Base-by-base conservation (phyloP, 108 stramenopile genomes). In the Phaeodactylum tricornutum region DNA sequence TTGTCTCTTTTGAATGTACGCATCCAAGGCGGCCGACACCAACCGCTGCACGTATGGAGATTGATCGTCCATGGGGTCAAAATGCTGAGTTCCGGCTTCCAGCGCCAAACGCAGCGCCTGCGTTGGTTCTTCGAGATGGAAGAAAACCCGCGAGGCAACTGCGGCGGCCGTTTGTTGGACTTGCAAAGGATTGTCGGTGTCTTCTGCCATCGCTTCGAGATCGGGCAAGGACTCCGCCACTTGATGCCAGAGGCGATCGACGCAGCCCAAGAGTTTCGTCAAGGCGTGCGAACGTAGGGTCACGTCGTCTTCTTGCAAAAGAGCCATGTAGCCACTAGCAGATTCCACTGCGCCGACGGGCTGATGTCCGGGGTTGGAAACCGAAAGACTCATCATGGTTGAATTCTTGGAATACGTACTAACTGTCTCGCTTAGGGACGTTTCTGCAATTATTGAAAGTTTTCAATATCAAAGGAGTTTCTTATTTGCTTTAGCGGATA, bases 91-190 rank as follows among this genome's bases (percentile, higher is more conserved):
- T 2, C 92, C 92, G 30, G 75, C 76, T n/a, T 81, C 82, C 40
- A 93, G 52, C 23, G 92, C 75, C 48, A 98, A 72, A 5, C 94
- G 79, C 32, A 99, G 62, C 6, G 99, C 93, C 38, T 98, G 96
- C 17, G 72, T 60, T 43, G 96, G 96, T 66, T 98, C 97, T 58
- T 98, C 93, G 31, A 99, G 66, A 57, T 98, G 96, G 51, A 92
- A 99, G 51, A 94, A 98, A 43, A 92, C 89, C 31, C 94, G 86
- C 26, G 83, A 80, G 0, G 97, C 96, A 1, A 98, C 74, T 4
- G 93, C 88, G 26, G 95, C 91, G 19, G 97, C 96, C 34, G 39
- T 53, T 48, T 55, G 16, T 4, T 55, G 58, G 25, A 55, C 19
- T 32, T 31, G 9, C n/a, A n/a, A n/a, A 1, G 50, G 14, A 11